phyloP scores from a whole-genome alignment of 495 filamentous ascomycete genomes.

The Amorphotheca resinae region DNA sequence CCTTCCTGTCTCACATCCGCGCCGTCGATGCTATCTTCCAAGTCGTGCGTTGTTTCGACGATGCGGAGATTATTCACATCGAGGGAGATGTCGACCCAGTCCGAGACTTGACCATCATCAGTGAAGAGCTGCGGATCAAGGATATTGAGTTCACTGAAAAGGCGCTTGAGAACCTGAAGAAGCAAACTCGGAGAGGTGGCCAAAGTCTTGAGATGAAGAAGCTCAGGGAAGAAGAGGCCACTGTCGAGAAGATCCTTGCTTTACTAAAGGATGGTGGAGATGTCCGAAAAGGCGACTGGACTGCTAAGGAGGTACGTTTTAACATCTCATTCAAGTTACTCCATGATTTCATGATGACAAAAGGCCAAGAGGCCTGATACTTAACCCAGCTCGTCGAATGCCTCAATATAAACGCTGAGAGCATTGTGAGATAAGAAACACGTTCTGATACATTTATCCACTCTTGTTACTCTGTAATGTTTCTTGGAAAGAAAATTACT shows the following conservation, averaged over 20 bases:
- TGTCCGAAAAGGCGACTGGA: conserved; percentile 81
- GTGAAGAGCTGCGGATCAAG: conserved; percentile 91
- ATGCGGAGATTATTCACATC: conserved; percentile 98
- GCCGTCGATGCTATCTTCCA: conserved; percentile 99
- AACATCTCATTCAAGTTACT: conserved; percentile 11
- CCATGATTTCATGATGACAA: conserved; percentile 75
- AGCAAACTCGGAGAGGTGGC: conserved; percentile 86
- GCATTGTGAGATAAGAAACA: conserved; percentile 63
- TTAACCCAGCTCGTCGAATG: conserved; percentile 99
- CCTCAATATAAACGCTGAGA: conserved; percentile 43
- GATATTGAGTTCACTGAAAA: conserved; percentile 99
- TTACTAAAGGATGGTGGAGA: conserved; percentile 80
- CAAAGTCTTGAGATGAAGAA: conserved; percentile 98
- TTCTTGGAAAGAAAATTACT: too few species aligned
- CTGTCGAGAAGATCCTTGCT: conserved; percentile 73
- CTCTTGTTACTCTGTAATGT: conserved; percentile 19
- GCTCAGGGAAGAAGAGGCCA: conserved; percentile 86
- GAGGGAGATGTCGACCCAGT: conserved; percentile 95
- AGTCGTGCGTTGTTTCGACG: conserved; percentile 97
- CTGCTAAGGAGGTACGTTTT: conserved; percentile 84
- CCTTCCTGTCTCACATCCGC: conserved; percentile 97
- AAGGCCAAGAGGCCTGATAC: conserved; percentile 88
- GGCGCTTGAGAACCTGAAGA: conserved; percentile 74
- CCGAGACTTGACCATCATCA: conserved; percentile 92
- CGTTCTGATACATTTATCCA: conserved; percentile 30